Base-by-base conservation (phyloP, 2,329 filamentous ascomycete species). In the Diaporthe helianthi region DNA sequence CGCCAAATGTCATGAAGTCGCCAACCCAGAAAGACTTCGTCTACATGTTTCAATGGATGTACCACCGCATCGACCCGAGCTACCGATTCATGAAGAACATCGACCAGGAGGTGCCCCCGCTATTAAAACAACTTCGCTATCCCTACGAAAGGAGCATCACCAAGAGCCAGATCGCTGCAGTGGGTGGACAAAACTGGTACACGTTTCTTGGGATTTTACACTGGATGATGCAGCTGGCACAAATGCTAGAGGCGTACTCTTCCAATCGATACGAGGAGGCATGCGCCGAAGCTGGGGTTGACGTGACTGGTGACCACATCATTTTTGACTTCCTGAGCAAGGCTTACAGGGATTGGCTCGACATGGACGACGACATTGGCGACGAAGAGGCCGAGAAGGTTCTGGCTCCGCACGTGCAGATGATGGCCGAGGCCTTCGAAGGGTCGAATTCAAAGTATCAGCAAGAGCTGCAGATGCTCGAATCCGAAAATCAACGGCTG, bases 1-100 rank as follows among this genome's bases (percentile, higher is more conserved):
- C 93, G 0, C 91, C 92, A 72, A 98, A 98, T 75, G 92, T 93
- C 8, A 90, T 97, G 78, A 95, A 93, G 76, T 97, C 93, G 52
- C 97, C 96, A 0, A 99, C 95, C 0, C 95, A 98, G 75, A 99
- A 99, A 78, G 96, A 99, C 79, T 99, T 99, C 83, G 96, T 97
- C 76, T 92, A 89, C 80, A 97, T 99, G 86, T 99, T 99, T 77
- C 94, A 98, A 76, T 99, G 95, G 93, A 85, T 99, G 4, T 99
- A 99, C 80, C 93, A 94, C 76, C 92, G 94, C 69, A 97, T 99
- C 77, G 96, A 99, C 77, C 96, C 96, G 0, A 92, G 91, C 75
- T 97, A 98, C 79, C 90, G 91, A 44, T 98, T 99, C 76, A 90
- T 94, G 76, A 98, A 98, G 79, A 93, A 91, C 63, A 97, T 98